A percentile compares a stretch with the other conserved stretches of the same genome.
Evolutionary conservation across 768 basidiomycete species (phyloP).

Genomic region (Boletus pseudopeckii): DNA sequence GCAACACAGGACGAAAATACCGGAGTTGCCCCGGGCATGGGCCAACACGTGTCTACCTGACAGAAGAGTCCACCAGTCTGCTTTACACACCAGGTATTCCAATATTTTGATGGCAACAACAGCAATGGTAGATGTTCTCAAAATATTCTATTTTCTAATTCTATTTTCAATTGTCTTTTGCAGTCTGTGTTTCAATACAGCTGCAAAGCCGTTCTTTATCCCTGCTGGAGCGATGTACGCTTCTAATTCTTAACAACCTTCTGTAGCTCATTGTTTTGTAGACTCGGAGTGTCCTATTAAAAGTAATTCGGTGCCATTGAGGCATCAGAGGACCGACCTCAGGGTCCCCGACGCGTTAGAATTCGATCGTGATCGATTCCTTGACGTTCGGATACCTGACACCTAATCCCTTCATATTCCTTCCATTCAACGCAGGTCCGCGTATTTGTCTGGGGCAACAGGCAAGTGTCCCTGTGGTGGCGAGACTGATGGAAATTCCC

Average conservation of each 20-base stretch:
- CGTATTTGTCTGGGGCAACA: slow-evolving; percentile 38
- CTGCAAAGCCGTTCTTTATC: slow-evolving; percentile 29
- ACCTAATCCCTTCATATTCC: slow-evolving; percentile 40
- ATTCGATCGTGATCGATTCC: slow-evolving; percentile 42
- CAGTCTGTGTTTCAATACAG: slow-evolving; percentile 1
- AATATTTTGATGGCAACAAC: too few species aligned
- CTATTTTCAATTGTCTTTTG: too few species aligned
- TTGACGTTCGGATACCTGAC: slow-evolving; percentile 36
- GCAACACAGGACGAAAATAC: too few species aligned
- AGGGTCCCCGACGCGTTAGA: slow-evolving; percentile 37
- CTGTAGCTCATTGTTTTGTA: slow-evolving; percentile 1
- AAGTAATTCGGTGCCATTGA: slow-evolving; percentile 29
- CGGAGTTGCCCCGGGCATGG: too few species aligned
- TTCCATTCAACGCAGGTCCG: slow-evolving; percentile 44
- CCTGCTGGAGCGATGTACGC: slow-evolving; percentile 22
- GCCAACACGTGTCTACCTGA: too few species aligned
- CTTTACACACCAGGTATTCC: too few species aligned
- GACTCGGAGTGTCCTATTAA: slow-evolving; percentile 16
- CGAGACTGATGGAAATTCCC: not conserved
- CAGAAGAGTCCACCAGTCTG: too few species aligned
- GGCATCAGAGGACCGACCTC: slow-evolving; percentile 36
- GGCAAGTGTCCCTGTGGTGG: slow-evolving; percentile 15
- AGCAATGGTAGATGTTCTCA: too few species aligned
- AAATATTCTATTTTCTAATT: too few species aligned
- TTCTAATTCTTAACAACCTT: not conserved